Conservation (phyloP, 352 stramenopile species). For the Globisporangium paroecandrum region DNA sequence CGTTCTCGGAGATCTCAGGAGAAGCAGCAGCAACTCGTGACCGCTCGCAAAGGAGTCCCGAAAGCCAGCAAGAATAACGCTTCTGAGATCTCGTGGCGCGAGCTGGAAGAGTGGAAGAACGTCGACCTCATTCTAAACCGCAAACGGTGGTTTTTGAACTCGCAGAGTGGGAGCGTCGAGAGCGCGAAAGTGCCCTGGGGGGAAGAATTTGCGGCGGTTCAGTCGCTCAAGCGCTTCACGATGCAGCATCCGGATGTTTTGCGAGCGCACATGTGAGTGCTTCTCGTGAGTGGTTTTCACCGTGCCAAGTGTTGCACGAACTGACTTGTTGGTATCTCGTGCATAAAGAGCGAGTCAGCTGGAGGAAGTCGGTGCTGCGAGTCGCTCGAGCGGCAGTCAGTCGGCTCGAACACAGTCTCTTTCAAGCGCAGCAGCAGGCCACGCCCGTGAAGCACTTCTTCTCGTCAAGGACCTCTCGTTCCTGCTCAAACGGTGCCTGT, state of each 20-base stretch:
- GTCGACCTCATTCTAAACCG: constrained; percentile 52
- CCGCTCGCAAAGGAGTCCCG: neutral
- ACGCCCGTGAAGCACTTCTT: constrained; percentile 36
- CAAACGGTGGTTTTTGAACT: constrained; percentile 42
- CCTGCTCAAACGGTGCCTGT: constrained; percentile 42
- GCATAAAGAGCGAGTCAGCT: constrained; percentile 25
- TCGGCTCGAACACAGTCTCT: constrained; percentile 7
- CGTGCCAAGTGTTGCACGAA: too few species aligned
- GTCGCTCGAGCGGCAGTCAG: constrained; percentile 5
- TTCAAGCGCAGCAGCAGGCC: constrained; percentile 8
- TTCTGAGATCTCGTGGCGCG: constrained; percentile 28
- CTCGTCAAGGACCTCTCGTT: constrained; percentile 61
- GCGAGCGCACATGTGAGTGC: constrained; percentile 48
- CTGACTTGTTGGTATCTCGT: neutral
- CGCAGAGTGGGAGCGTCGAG: constrained; percentile 36
- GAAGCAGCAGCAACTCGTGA: neutral
- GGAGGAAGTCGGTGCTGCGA: constrained; percentile 18
- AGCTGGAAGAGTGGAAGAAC: constrained; percentile 59
- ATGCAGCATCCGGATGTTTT: constrained; percentile 48
- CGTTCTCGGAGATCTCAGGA: neutral
- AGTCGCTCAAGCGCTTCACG: constrained; percentile 63
- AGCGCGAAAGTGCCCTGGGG: constrained; percentile 50
- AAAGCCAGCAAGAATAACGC: neutral
- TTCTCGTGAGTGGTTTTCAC: neutral
- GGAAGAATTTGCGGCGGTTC: constrained; percentile 56